Evolutionary conservation across 768 basidiomycete species (phyloP), one percentile per base, ranked within the genome.

Genomic region (Suillus occidentalis): DNA sequence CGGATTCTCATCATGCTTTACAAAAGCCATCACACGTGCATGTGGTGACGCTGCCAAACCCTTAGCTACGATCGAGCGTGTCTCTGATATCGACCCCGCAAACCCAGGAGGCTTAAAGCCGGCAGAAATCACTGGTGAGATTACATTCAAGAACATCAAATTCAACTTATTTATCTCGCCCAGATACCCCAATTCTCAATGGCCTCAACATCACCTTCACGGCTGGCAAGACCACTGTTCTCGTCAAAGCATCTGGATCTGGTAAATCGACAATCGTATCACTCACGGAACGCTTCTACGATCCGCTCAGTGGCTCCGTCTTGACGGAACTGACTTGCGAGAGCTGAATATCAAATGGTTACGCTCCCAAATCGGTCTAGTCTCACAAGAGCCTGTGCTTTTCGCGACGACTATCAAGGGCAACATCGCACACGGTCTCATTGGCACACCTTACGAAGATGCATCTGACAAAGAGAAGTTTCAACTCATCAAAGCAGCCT

Each of bases 41-140:
- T 78, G 78, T 52, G 82, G 80, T n/a, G 85, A 85, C 12, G 84
- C 83, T 20, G 82, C 81, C n/a, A 85, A 86, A 70, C 74, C 87
- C 25, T 86, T 78, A 72, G 73, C 76, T 39, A 84, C 85, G 2
- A 87, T 88, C 69, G 84, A 86, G 69, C 80, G 85, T 40, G 76
- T 85, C 1, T 85, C 86, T 0, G 55, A 72, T 16, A 88, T 88
- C 74, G 86, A 88, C 74, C 83, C 82, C 1, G 74, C 78, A 6
- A 74, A 73, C 49, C 68, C 75, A 1, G 78, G 71, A 2, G 86
- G 86, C 12, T 67, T 78, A 36, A 80, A 81, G 67, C 84, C 80
- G 2, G 78, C 79, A 18, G 66, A 65, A 7, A 81, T 84, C 59
- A 65, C 76, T 10, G 86, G 86, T 22, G 68, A 72, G 40, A 85